Base-by-base conservation (phyloP, 176 grass and related monocot genomes). In the Otatea glauca region DNA sequence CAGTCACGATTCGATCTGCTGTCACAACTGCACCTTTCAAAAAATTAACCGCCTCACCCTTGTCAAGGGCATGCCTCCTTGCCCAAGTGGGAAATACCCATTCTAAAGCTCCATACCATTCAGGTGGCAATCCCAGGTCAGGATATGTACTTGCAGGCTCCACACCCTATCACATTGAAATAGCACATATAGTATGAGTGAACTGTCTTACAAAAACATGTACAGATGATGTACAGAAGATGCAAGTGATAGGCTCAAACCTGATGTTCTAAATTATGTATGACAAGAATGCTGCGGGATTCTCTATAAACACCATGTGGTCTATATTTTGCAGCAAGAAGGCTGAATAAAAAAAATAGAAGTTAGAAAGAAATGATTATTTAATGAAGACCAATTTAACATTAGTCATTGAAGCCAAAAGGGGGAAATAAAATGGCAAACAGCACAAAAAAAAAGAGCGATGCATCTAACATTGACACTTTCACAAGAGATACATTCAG, bases 211-310 rank as follows among this genome's bases (percentile, higher is more conserved):
- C 7, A 77, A 79, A 43, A 48, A 9, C 58, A 50, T 50, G 18
- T 74, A 74, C 11, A 68, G 29, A 74, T 27, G 80, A 39, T 50
- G 18, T 74, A 74, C 11, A 68, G 29, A 74, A 17, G 74, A 39
- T 9, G 9, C 38, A 64, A 78, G 34, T 81, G 63, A 63, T 80
- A 43, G 47, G 25, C 39, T 84, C 74, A 76, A 87, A 98, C 93
- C 96, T 98, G 96, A 91, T 98, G 96, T 74, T 91, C 87, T 74
- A 98, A 74, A 83, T 98, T 98, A 89, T 98, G 96, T 93, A 98
- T 95, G 56, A 98, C 91, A 81, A 95, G 89, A 81, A 93, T 83
- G 77, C 91, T 92, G 50, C 96, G 89, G 47, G 93, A 86, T 68
- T 98, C 93, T 89, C 84, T 95, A 74, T 95, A 98, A 80, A 98